A percentile compares a stretch with the other conserved stretches of the same genome.
Conservation (phyloP, 768 basidiomycete genomes). For the Leucocoprinus leucothites region DNA sequence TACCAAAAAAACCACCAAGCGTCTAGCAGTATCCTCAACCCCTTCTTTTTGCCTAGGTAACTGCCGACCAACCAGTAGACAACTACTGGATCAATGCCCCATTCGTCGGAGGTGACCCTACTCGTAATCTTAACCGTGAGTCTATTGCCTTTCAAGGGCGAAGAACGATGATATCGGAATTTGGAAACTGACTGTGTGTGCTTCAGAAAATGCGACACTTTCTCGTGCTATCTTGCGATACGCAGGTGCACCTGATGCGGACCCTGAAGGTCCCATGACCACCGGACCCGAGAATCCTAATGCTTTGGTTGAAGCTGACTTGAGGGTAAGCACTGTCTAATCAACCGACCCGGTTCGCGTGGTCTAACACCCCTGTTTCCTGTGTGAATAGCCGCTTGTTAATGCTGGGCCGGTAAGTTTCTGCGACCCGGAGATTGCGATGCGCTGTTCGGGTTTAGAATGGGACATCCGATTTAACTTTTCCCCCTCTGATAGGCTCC, state of each 20-base stretch:
- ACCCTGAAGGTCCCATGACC: constrained; percentile 27
- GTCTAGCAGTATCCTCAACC: not conserved
- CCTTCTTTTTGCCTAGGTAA: constrained; percentile 13
- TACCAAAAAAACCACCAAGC: not conserved
- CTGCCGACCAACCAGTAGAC: constrained; percentile 14
- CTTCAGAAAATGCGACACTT: constrained; percentile 27
- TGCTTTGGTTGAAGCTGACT: constrained; percentile 24
- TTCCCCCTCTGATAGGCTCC: too few relatives aligned
- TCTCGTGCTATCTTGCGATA: constrained; percentile 38
- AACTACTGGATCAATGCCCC: constrained; percentile 39
- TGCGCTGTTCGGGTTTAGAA: too few relatives aligned
- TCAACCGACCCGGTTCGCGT: too few relatives aligned
- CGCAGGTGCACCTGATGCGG: constrained; percentile 30
- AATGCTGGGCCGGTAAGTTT: too few relatives aligned
- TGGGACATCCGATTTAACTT: too few relatives aligned
- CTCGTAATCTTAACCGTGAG: constrained; percentile 12
- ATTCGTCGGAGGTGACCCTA: constrained; percentile 22
- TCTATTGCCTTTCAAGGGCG: constrained; percentile 18
- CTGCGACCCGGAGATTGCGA: too few relatives aligned
- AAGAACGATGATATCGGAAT: constrained; percentile 7
- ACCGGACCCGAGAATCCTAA: constrained; percentile 19
- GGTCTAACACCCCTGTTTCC: too few relatives aligned
- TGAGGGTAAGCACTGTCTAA: constrained; percentile 3
- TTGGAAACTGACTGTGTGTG: too few relatives aligned
- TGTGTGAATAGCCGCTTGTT: constrained; percentile 20